Conservation (phyloP, 2,329 filamentous ascomycete genomes). For the Penicillium sp. region DNA sequence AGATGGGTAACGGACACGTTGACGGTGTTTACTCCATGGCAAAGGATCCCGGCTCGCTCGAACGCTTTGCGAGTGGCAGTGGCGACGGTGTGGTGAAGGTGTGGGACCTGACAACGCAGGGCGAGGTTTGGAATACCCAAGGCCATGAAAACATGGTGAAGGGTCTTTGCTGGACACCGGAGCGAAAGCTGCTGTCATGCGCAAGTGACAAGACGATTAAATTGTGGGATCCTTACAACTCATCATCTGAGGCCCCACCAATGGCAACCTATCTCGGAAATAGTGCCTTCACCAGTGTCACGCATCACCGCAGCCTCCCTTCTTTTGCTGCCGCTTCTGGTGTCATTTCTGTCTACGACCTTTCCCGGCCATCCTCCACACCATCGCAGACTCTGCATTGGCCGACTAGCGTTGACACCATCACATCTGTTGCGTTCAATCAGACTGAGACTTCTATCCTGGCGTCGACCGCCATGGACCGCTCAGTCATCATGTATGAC, state of each 20-base stretch:
- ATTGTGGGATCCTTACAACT: slow-evolving; percentile 84
- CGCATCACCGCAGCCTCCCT: slow-evolving; percentile 74
- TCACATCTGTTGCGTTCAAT: slow-evolving; percentile 85
- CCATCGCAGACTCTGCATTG: slow-evolving; percentile 80
- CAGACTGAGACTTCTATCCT: slow-evolving; percentile 89
- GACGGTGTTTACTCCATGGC: slow-evolving; percentile 83
- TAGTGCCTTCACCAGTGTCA: slow-evolving; percentile 77
- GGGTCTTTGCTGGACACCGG: slow-evolving; percentile 82
- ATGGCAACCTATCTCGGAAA: slow-evolving; percentile 80
- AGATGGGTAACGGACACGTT: slow-evolving; percentile 86
- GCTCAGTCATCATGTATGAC: slow-evolving; percentile 87
- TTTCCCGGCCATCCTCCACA: slow-evolving; percentile 71
- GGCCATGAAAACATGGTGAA: slow-evolving; percentile 95
- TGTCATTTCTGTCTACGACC: slow-evolving; percentile 82
- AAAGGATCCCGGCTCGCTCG: slow-evolving; percentile 72
- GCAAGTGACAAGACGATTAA: slow-evolving; percentile 84
- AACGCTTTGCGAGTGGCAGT: slow-evolving; percentile 75
- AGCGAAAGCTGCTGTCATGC: slow-evolving; percentile 81
- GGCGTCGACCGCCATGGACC: slow-evolving; percentile 79
- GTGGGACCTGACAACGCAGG: slow-evolving; percentile 73
- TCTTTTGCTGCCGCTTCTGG: slow-evolving; percentile 75
- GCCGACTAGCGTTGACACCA: slow-evolving; percentile 87
- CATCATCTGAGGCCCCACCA: slow-evolving; percentile 65
- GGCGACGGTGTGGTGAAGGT: slow-evolving; percentile 94
- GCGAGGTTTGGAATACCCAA: slow-evolving; percentile 72